Percentiles rank a stretch among this genome's conserved stretches.
phyloP scores from a whole-genome alignment of 2,329 filamentous ascomycete genomes.

The Talaromyces islandicus region DNA sequence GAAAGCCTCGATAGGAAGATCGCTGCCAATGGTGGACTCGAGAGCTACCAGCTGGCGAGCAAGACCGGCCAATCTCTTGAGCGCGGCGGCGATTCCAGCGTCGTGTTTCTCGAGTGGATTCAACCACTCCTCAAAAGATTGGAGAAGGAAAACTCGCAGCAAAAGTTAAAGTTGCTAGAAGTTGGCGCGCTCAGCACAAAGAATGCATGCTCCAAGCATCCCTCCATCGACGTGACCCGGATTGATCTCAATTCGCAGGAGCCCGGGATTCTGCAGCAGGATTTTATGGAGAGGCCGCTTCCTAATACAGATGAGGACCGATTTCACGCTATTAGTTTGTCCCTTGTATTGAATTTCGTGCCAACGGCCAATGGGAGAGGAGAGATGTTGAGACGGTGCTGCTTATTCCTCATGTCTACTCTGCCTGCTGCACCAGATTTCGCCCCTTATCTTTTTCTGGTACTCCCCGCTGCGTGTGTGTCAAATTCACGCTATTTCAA shows the following conservation, averaged over 20 bases:
- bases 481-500: conserved; percentile 87
- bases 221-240: conserved; percentile 65
- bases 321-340: conserved; percentile 89
- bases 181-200: conserved; percentile 78
- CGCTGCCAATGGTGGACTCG: conserved; percentile 51
- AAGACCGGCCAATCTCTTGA: conserved; percentile 55
- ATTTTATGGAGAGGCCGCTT: conserved; percentile 85
- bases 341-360: conserved; percentile 90
- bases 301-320: conserved; percentile 53
- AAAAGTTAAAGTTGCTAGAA: conserved; percentile 66
- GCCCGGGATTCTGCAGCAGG: conserved; percentile 70
- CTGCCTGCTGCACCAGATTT: conserved; percentile 20
- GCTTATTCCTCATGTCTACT: conserved; percentile 56
- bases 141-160: conserved; percentile 14
- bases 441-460: conserved; percentile 66
- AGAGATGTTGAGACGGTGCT: conserved; percentile 74
- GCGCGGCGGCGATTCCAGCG: conserved; percentile 59
- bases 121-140: conserved; percentile 20
- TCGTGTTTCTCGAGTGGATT: conserved; percentile 56
- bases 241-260: conserved; percentile 90
- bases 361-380: conserved; percentile 69
- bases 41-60: conserved; percentile 57
- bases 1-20: conserved; percentile 45
- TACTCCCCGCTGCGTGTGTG: conserved; percentile 82
- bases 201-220: conserved; percentile 75